A percentile compares a stretch with the other conserved stretches of the same genome.
These are phyloP conservation scores for Amanita polypyramis DNA, from an alignment of 768 basidiomycete species.

Conservation along the genomic window DNA sequence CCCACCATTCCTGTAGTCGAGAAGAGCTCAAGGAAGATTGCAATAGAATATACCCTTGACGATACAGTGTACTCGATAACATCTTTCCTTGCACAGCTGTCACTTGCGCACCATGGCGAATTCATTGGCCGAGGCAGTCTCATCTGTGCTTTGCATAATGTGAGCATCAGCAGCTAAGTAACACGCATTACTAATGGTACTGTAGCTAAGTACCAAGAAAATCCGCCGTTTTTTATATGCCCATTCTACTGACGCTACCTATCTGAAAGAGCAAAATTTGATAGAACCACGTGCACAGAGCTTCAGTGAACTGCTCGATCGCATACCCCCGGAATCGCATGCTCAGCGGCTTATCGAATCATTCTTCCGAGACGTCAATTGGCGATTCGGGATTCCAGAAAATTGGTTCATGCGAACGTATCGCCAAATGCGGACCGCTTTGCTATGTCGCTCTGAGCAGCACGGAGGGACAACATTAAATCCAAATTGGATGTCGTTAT, in stretches of 20 bases:
- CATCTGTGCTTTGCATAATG: conserved; percentile 36
- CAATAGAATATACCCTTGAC: conserved; percentile 15
- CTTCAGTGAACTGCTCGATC: conserved; percentile 23
- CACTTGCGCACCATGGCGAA: conserved; percentile 37
- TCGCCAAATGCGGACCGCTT: conserved; percentile 34
- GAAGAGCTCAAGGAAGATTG: conserved; percentile 7
- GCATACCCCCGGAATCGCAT: conserved; percentile 22
- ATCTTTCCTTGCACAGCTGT: conserved; percentile 30
- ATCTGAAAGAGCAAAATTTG: conserved; percentile 17
- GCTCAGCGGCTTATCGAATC: conserved; percentile 24
- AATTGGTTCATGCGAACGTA: conserved; percentile 34
- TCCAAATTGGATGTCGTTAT: conserved; percentile 37
- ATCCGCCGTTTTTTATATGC: conserved; percentile 28
- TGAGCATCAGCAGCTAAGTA: conserved; percentile 13
- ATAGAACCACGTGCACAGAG: conserved; percentile 13
- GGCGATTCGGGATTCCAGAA: conserved; percentile 41
- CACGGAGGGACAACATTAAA: conserved; percentile 29
- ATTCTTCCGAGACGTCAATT: conserved; percentile 38
- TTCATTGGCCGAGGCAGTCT: conserved; percentile 38
- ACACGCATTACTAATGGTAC: not conserved
- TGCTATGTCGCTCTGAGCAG: conserved; percentile 19
- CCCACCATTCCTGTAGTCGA: not conserved
- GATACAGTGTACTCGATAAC: conserved; percentile 29
- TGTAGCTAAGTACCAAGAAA: conserved; percentile 25
- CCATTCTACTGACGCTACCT: conserved; percentile 27